Base-by-base conservation (phyloP, 2,329 filamentous ascomycete species). In the Nemania sp. region DNA sequence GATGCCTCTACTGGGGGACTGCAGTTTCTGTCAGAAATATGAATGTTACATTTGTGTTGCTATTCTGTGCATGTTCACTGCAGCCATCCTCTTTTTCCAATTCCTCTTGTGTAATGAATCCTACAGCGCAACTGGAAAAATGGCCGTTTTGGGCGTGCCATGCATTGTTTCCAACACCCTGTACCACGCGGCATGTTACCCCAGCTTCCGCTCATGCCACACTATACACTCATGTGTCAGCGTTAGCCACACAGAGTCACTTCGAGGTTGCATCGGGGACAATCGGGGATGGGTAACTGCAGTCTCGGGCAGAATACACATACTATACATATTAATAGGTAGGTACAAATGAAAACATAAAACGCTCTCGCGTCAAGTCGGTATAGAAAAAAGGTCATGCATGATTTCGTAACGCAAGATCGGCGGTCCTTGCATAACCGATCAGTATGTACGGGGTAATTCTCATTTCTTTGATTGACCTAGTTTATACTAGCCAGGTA, bases 331-430 rank as follows among this genome's bases (percentile, higher is more conserved):
- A 18, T 38, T 11, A 26, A 5, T 18, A 32, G 29, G 29, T 32
- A 4, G 20, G n/a, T n/a, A n/a, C n/a, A n/a, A n/a, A n/a, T n/a
- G n/a, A n/a, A n/a, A n/a, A 53, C 45, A 24, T 52, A 35, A 58
- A 53, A 58, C 62, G 62, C 45, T 45, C 43, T 52, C 15, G n/a
- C 29, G 8, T 41, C 35, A 15, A 41, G 35, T 41, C 3, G n/a
- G 45, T 20, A 35, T 29, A n/a, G 38, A 18, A 32, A 57, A 51
- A 64, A 2, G 53, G 11, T n/a, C 27, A n/a, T n/a, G 53, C 61
- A 63, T 63, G 32, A 51, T 22, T 41, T 53, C 13, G 47, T 41
- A 20, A 47, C 32, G 22, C 47, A 18, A 35, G 62, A 64, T 64
- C 45, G 55, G 35, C 55, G 38, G 35, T 26, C 26, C 45, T 27